Evolutionary conservation across 176 grass and related monocot species (phyloP), one percentile per base, ranked within the genome.

Genomic region (Thalia dealbata): DNA sequence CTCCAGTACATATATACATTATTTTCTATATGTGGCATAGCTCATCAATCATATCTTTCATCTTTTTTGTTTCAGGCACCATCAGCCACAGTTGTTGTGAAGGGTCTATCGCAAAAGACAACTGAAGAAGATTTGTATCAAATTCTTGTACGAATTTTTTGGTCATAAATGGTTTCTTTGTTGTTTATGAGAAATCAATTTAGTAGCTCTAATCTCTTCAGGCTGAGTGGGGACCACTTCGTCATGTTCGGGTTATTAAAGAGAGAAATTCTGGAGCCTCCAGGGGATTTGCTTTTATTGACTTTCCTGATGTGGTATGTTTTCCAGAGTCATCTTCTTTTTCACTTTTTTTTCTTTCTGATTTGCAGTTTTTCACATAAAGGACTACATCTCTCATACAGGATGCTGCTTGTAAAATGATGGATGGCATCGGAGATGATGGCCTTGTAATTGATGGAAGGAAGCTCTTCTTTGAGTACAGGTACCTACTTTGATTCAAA

Each of bases 211-310:
- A 84, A 64, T 92, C 32, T 88, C 62, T 91, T 61, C 88, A 99
- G 95, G 90, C 95, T 88, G 90, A 99, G 83, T 99, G 90, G 90
- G 90, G 95, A 27, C 95, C 95, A 78, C 85, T 99, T 70, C 87
- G 77, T 78, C 91, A 87, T 87, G 90, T 89, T 42, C 95, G 95
- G 42, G 85, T 99, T 69, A 99, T 99, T 76, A 99, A 88, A 83
- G 95, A 99, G 77, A 75, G 95, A 58, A 86, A 79, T 82, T 91
- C 87, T 81, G 90, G 90, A 69, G 52, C 92, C 28, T 93, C 95
- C 21, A 79, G 90, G 15, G 90, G 95, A 69, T 99, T 95, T 95
- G 95, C 95, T 79, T 99, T 99, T 91, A 88, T 99, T 21, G 95
- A 99, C 77, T 93, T 99, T 24, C 85, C 85, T 69, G 90, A 86